These are phyloP conservation scores for Penicillium taxi DNA, from an alignment of 495 filamentous ascomycete species.

Conservation along the genomic window DNA sequence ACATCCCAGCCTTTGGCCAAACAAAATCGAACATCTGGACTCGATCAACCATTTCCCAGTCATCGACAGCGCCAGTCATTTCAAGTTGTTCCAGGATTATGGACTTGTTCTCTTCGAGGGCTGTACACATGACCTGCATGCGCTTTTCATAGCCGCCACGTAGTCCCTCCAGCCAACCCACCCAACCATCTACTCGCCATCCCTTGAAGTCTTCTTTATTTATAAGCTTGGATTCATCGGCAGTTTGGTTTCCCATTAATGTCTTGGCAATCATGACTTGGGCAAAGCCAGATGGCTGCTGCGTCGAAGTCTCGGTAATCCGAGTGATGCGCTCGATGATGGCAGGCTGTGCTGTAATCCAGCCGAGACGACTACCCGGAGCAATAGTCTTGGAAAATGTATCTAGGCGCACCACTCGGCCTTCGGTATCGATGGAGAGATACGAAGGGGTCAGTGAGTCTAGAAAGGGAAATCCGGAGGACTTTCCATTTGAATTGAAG, in stretches of 20 bases:
- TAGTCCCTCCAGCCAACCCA: constrained; percentile 79
- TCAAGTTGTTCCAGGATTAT: constrained; percentile 41
- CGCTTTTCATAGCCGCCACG: constrained; percentile 73
- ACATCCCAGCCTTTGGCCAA: constrained; percentile 88
- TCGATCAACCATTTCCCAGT: constrained; percentile 60
- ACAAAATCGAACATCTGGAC: constrained; percentile 62
- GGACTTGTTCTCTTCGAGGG: constrained; percentile 57
- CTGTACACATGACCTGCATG: constrained; percentile 66
- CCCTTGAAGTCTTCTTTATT: constrained; percentile 38
- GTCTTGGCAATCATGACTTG: constrained; percentile 72
- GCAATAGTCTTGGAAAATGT: constrained; percentile 79
- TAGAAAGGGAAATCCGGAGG: constrained; percentile 68
- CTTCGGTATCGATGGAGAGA: constrained; percentile 69
- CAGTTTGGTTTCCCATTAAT: constrained; percentile 58
- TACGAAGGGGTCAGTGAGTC: constrained; percentile 77
- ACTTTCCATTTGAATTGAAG: constrained; percentile 42
- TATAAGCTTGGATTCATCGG: constrained; percentile 17
- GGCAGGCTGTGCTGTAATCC: constrained; percentile 72
- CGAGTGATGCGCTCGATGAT: constrained; percentile 65
- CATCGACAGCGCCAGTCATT: constrained; percentile 35
- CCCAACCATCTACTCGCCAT: constrained; percentile 83
- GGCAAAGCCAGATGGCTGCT: constrained; percentile 82
- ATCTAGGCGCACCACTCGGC: constrained; percentile 79
- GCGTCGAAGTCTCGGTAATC: constrained; percentile 67
- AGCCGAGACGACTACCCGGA: constrained; percentile 67